Evolutionary conservation across 441 rosid genomes (phyloP).

Genomic region (Biscutella auriculata): DNA sequence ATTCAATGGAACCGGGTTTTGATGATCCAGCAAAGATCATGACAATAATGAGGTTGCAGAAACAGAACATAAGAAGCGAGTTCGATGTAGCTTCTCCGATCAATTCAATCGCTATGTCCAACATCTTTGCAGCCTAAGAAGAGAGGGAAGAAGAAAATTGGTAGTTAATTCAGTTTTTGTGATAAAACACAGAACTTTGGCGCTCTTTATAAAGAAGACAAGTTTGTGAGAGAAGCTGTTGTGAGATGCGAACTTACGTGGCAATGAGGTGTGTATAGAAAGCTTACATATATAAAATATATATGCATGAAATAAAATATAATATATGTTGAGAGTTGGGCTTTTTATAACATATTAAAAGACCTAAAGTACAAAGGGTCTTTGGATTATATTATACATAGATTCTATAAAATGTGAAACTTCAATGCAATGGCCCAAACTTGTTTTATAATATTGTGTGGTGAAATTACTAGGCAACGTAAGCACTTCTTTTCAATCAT

Average conservation of each 20-base stretch:
- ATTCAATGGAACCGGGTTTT: slow-evolving; percentile 11
- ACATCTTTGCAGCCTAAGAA: slow-evolving; percentile 20
- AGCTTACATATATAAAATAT: no score
- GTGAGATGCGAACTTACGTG: neutral
- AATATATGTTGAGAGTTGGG: no score
- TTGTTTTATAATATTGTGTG: neutral
- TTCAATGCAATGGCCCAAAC: slow-evolving; percentile 4
- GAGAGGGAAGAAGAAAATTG: neutral
- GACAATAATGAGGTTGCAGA: slow-evolving; percentile 55
- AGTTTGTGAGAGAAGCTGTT: slow-evolving; percentile 16
- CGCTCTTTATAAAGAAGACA: neutral
- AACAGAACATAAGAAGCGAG: slow-evolving; percentile 46
- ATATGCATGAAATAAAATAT: no score
- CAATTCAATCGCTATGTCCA: slow-evolving; percentile 30
- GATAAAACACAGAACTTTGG: neutral
- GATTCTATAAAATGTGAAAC: neutral
- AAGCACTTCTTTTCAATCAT: no score
- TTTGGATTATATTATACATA: neutral
- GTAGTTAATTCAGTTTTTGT: slow-evolving; percentile 12
- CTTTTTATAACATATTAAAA: no score
- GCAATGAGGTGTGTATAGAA: slow-evolving; percentile 19
- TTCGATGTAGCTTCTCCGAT: slow-evolving; percentile 42
- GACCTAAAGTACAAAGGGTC: slow-evolving; percentile 1
- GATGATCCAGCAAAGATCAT: slow-evolving; percentile 37
- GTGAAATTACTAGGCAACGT: slow-evolving; percentile 11